Evolutionary conservation across 2,329 filamentous ascomycete species (phyloP).

Genomic region (Aspergillus glaucus): DNA sequence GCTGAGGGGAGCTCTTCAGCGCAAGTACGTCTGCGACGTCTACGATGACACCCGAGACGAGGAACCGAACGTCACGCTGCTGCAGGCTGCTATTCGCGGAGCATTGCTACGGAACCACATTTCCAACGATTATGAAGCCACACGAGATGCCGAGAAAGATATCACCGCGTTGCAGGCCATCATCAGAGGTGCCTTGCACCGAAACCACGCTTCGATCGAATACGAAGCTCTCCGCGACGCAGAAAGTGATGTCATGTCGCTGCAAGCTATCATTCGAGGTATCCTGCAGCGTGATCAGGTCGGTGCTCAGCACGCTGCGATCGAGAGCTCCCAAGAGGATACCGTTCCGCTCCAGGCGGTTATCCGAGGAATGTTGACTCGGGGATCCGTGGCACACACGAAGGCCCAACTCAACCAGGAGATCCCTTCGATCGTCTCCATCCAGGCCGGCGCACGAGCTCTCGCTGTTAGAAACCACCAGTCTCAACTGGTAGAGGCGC

Average conservation of each 20-base stretch:
- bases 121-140: slow-evolving; percentile 17
- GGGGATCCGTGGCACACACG: slow-evolving; percentile 21
- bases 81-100: slow-evolving; percentile 57
- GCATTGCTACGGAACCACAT: slow-evolving; percentile 25
- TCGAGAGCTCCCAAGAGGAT: slow-evolving; percentile 49
- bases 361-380: slow-evolving; percentile 52
- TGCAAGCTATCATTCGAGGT: slow-evolving; percentile 65
- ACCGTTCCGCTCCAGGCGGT: slow-evolving; percentile 49
- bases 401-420: slow-evolving; percentile 21
- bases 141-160: slow-evolving; percentile 51
- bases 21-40: slow-evolving; percentile 41
- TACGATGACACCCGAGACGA: slow-evolving; percentile 58
- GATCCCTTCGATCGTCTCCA: slow-evolving; percentile 19
- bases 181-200: slow-evolving; percentile 52
- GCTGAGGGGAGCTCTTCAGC: slow-evolving; percentile 44
- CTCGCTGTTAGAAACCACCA: slow-evolving; percentile 34
- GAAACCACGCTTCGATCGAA: slow-evolving; percentile 11
- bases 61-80: slow-evolving; percentile 53
- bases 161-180: slow-evolving; percentile 50
- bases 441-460: slow-evolving; percentile 34
- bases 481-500: slow-evolving; percentile 32
- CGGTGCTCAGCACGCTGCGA: slow-evolving; percentile 21
- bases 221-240: slow-evolving; percentile 13
- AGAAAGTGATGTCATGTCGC: slow-evolving; percentile 48
- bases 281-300: slow-evolving; percentile 52